Evolutionary conservation across 2,329 filamentous ascomycete genomes (phyloP).

Genomic region (Thermothelomyces thermophilus): DNA sequence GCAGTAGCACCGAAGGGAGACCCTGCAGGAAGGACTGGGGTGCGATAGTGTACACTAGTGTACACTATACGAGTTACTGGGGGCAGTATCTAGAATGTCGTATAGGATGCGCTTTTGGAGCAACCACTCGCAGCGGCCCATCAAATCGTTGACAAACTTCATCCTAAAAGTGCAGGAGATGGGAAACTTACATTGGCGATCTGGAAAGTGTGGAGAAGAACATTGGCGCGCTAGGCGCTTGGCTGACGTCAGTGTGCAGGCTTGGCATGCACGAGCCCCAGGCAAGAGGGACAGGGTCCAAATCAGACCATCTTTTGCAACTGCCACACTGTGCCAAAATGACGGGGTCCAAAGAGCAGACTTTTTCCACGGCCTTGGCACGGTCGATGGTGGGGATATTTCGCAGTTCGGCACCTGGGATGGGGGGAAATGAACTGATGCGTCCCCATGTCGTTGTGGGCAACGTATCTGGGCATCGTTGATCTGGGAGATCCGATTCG

Average conservation of each 20-base stretch:
- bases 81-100: too few species aligned
- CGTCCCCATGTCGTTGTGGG: background rate
- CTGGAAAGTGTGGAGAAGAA: slow-evolving; percentile 13
- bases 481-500: slow-evolving; percentile 10
- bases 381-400: background rate
- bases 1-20: slow-evolving; percentile 6
- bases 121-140: slow-evolving; percentile 7
- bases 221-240: slow-evolving; percentile 18
- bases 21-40: slow-evolving; percentile 5
- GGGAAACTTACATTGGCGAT: slow-evolving; percentile 14
- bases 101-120: slow-evolving; percentile 7
- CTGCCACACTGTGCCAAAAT: background rate
- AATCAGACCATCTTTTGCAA: slow-evolving; percentile 19
- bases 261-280: slow-evolving; percentile 9
- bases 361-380: slow-evolving; percentile 11
- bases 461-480: slow-evolving; percentile 1
- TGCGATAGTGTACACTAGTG: too few species aligned
- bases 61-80: too few species aligned
- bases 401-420: background rate
- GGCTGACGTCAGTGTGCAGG: slow-evolving; percentile 19
- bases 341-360: slow-evolving; percentile 3
- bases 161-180: slow-evolving; percentile 11
- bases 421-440: background rate
- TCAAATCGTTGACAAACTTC: slow-evolving; percentile 9
- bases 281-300: slow-evolving; percentile 9